Evolutionary conservation across 176 grass and related monocot species (phyloP).

Genomic region (Juncus effusus): DNA sequence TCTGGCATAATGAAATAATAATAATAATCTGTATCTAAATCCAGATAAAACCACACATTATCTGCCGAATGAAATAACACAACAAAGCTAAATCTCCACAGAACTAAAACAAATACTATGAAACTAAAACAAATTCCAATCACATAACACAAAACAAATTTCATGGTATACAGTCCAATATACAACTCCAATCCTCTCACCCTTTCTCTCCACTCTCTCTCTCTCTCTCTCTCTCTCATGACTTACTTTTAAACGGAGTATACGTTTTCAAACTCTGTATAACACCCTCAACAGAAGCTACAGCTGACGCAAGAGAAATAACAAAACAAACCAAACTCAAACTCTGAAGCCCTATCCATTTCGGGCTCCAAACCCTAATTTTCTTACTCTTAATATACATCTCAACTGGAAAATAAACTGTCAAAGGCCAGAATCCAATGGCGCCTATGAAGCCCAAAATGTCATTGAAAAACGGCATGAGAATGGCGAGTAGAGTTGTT

Average conservation of each 20-base stretch:
- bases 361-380: constrained; percentile 30
- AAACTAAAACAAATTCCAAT: no score
- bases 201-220: neutral
- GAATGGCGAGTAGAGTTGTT: constrained; percentile 46
- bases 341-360: constrained; percentile 54
- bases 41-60: no score
- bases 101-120: no score
- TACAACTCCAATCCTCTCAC: no score
- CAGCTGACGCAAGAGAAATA: constrained; percentile 50
- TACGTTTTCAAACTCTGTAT: constrained; percentile 46
- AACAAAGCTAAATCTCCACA: no score
- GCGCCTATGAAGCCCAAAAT: constrained; percentile 69
- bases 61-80: no score
- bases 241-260: constrained; percentile 51
- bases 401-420: constrained; percentile 76
- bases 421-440: constrained; percentile 89
- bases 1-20: no score
- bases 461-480: constrained; percentile 92
- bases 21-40: no score
- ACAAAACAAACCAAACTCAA: constrained; percentile 86
- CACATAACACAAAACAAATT: no score
- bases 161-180: no score
- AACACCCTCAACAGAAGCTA: constrained; percentile 64
- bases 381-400: constrained; percentile 60
- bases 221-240: constrained; percentile 24